Evolutionary conservation across 2,329 filamentous ascomycete genomes (phyloP).

Genomic region (Ophiostoma sp.): DNA sequence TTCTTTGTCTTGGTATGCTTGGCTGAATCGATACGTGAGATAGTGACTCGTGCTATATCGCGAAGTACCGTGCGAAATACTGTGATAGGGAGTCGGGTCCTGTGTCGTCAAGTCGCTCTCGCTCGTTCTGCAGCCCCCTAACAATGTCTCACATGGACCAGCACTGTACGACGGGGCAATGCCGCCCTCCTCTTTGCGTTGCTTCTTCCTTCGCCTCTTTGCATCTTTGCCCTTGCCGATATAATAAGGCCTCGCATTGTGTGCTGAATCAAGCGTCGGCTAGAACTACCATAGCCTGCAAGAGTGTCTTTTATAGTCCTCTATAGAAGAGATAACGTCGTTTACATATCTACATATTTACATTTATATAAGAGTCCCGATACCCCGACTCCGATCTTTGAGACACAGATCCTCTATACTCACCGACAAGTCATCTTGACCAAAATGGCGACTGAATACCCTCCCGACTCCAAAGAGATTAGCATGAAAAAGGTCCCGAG

Average conservation of each 20-base stretch:
- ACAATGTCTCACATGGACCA: not conserved
- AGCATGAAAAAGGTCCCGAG: not conserved
- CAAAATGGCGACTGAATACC: not conserved
- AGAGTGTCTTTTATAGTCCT: not conserved
- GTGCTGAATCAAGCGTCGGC: not conserved
- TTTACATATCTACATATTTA: not conserved
- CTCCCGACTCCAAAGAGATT: not conserved
- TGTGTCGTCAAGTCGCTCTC: too few species aligned
- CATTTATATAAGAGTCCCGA: too few species aligned
- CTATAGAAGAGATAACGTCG: not conserved
- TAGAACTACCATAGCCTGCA: not conserved
- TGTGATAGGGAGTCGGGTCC: not conserved
- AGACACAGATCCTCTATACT: not conserved
- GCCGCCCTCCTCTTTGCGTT: not conserved
- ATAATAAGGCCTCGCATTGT: not conserved
- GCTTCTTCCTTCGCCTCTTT: not conserved
- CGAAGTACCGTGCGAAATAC: not conserved
- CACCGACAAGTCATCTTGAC: not conserved
- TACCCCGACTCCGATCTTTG: not conserved
- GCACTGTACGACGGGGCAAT: not conserved
- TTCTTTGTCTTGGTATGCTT: constrained; percentile 3
- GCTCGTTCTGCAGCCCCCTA: not conserved
- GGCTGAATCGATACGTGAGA: not conserved
- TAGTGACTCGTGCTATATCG: not conserved
- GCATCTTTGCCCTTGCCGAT: not conserved